phyloP scores from a whole-genome alignment of 1,284 basidiomycete genomes.

The Neonothopanus nambi region DNA sequence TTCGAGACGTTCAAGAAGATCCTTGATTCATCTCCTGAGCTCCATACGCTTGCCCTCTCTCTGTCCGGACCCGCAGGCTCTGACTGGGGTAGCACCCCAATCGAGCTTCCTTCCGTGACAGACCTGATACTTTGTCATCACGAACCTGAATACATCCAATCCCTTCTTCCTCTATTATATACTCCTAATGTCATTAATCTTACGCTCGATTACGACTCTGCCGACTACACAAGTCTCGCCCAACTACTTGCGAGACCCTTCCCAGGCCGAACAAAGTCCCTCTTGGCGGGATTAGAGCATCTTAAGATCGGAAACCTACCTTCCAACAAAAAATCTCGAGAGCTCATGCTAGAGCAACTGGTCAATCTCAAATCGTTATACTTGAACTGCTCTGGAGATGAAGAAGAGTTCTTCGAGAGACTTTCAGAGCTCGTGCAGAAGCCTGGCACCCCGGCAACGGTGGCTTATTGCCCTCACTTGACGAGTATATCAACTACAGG shows the following conservation, averaged over 20 bases:
- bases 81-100: conserved; percentile 31
- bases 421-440: conserved; percentile 28
- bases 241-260: conserved; percentile 37
- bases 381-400: conserved; percentile 41
- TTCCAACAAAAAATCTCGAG: conserved; percentile 33
- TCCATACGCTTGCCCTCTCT: conserved; percentile 48
- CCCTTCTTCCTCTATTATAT: conserved; percentile 48
- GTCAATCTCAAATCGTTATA: conserved; percentile 42
- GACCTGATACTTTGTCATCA: conserved; percentile 51
- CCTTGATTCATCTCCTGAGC: conserved; percentile 46
- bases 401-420: conserved; percentile 38
- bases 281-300: conserved; percentile 45
- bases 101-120: conserved; percentile 49
- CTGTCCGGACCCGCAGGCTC: conserved; percentile 51
- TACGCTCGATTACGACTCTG: conserved; percentile 50
- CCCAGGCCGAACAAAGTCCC: conserved; percentile 34
- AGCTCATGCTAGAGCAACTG: conserved; percentile 45
- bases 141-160: conserved; percentile 40
- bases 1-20: conserved; percentile 50
- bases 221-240: conserved; percentile 50
- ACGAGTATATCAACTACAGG: conserved; percentile 46
- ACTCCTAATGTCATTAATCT: conserved; percentile 50
- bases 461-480: conserved; percentile 40
- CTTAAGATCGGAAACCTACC: conserved; percentile 52
- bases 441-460: conserved; percentile 14